Evolutionary conservation across 208 protist genomes (phyloP), one percentile per base, ranked within the genome.

Genomic region (Trypanosoma scelopori): DNA sequence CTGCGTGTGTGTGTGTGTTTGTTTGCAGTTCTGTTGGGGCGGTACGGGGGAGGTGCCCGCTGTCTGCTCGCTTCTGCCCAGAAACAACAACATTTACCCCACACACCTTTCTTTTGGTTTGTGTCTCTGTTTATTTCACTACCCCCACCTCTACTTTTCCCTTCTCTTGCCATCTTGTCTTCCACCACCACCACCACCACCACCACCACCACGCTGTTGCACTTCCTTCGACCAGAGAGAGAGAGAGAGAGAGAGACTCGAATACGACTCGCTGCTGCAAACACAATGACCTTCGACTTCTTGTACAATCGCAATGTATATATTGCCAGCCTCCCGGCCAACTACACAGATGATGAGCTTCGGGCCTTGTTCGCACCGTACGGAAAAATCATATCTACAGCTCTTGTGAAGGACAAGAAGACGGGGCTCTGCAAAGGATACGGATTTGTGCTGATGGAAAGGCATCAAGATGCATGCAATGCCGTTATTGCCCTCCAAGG

Each of bases 391-490:
- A 25, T 83, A 28, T 92, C 80, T 22, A 84, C 81, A 11, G 83
- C 84, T 68, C 82, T 91, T 42, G 92, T 95, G 76, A 84, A 79
- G 57, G 69, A 80, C 66, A 86, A 86, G 35, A 74, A 69, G 35
- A 84, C 75, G 7, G 63, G 74, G 35, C 69, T 61, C 16, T 93
- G 81, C 76, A 88, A 89, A 49, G 87, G 87, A 1, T 91, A 93
- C 65, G 87, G 84, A 35, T 95, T 95, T 63, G 89, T 95, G 13
- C 76, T 89, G 55, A 93, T 92, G 55, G 71, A 86, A 52, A 70
- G 58, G 47, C 86, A 78, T 64, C 76, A 82, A 62, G 65, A 85
- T 51, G 55, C 61, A 6, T 66, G 61, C 59, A 69, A 70, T 37
- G 87, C 87, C 3, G 74, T 75, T 60, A 73, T 79, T 41, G 82